Conservation (phyloP, 768 basidiomycete genomes). For the Harrya chromipes region DNA sequence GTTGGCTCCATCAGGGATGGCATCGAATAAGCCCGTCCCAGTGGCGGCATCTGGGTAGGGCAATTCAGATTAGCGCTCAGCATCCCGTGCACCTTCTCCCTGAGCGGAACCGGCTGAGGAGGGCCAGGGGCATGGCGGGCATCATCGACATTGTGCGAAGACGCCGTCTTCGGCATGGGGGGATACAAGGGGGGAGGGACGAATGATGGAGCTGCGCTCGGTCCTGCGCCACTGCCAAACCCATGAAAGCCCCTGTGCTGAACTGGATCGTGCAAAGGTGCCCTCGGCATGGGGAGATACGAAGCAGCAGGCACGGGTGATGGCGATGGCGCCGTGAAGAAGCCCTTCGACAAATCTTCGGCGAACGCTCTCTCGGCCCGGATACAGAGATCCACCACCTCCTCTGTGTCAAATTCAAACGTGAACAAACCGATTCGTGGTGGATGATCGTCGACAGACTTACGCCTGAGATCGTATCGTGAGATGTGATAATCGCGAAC, state of each 20-base stretch:
- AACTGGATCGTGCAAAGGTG: background rate
- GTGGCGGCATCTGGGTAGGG: background rate
- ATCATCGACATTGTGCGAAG: background rate
- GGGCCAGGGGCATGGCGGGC: background rate
- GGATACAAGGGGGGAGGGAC: background rate
- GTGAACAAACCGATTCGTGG: background rate
- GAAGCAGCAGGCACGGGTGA: background rate
- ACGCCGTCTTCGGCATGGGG: background rate
- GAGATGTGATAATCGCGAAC: background rate
- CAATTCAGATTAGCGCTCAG: constrained; percentile 1
- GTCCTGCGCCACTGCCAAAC: too few species aligned
- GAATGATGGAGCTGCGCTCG: background rate
- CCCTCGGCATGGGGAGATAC: background rate
- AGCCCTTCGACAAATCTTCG: too few species aligned
- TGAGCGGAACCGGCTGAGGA: background rate
- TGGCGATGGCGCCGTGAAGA: background rate
- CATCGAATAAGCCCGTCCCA: constrained; percentile 19
- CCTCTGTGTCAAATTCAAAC: background rate
- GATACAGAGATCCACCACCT: background rate
- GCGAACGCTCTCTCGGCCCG: background rate
- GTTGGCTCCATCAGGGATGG: constrained; percentile 2
- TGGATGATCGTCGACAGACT: background rate
- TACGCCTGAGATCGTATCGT: constrained; percentile 7
- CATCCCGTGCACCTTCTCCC: background rate
- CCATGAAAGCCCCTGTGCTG: background rate